Evolutionary conservation across 2,329 filamentous ascomycete species (phyloP).

Genomic region (Monosporascus sp.): DNA sequence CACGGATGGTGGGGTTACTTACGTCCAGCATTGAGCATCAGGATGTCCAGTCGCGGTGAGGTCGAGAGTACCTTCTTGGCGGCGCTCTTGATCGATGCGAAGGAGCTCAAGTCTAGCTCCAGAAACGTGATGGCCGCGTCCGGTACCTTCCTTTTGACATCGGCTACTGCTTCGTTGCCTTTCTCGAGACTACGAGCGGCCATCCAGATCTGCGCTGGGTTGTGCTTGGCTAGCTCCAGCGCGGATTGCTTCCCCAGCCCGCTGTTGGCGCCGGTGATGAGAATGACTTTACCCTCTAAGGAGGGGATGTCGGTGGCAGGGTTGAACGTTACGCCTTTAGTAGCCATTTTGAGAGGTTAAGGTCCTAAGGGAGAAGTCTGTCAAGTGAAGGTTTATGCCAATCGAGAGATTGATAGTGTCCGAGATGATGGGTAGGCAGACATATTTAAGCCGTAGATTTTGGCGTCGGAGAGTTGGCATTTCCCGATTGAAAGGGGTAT

Average conservation of each 20-base stretch:
- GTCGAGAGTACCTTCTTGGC: constrained; percentile 24
- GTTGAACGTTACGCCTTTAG: constrained; percentile 12
- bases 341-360: neutral
- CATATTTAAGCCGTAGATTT: neutral
- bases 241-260: constrained; percentile 35
- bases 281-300: constrained; percentile 30
- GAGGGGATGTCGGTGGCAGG: constrained; percentile 26
- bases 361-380: neutral
- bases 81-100: constrained; percentile 27
- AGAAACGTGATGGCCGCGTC: constrained; percentile 18
- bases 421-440: neutral
- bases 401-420: neutral
- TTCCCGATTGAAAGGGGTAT: neutral
- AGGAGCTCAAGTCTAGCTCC: constrained; percentile 31
- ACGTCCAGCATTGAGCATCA: constrained; percentile 35
- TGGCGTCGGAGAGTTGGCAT: neutral
- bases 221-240: constrained; percentile 32
- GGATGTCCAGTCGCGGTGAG: constrained; percentile 31
- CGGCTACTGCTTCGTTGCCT: constrained; percentile 21
- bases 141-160: constrained; percentile 16
- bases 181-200: constrained; percentile 28
- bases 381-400: neutral
- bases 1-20: neutral
- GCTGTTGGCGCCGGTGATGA: constrained; percentile 34
- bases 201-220: constrained; percentile 12